Evolutionary conservation across 2,329 filamentous ascomycete genomes (phyloP), one percentile per base, ranked within the genome.

Genomic region (Aureobasidium mangrovei): DNA sequence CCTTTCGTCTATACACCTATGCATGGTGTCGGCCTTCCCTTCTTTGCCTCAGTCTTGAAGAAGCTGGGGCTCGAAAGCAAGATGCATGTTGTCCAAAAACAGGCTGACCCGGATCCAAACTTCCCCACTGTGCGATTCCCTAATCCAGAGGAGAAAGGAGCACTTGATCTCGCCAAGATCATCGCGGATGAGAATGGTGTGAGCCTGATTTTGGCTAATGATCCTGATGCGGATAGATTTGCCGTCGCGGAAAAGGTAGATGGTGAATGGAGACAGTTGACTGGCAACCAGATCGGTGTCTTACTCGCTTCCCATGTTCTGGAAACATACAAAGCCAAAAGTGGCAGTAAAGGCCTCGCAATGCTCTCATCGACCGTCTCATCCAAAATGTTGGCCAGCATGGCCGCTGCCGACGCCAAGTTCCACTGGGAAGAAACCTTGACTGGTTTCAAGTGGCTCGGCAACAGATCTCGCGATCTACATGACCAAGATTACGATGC

Each of bases 361-460:
- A 80, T 84, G 70, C 68, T 85, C 1, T 79, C 77, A n/a, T 81
- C 80, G 2, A 79, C 82, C 0, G 82, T 85, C 2, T 83, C 80
- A 2, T 82, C 78, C 0, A 73, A 77, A n/a, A 84, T 84, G 79
- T 72, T 85, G 1, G 70, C 74, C 8, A 74, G 74, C 28, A 77
- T 84, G 69, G 80, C 80, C 1, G 63, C 69, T 29, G 44, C 29
- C 35, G 69, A 73, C 24, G 76, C 78, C 64, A 77, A 77, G 2
- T 78, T 83, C 58, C 69, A 76, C 48, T 82, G 79, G 62, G 71
- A 74, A 56, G 81, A 84, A 61, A 83, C 82, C 0, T 67, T 85
- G 31, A 85, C 82, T 0, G 82, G 82, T 1, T 85, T 85, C 70
- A 85, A 85, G 64, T 85, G 82, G 82, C 76, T 85, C 58, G 82